Conservation (phyloP, 208 protist genomes). For the Leptomonas pyrrhocoris region DNA sequence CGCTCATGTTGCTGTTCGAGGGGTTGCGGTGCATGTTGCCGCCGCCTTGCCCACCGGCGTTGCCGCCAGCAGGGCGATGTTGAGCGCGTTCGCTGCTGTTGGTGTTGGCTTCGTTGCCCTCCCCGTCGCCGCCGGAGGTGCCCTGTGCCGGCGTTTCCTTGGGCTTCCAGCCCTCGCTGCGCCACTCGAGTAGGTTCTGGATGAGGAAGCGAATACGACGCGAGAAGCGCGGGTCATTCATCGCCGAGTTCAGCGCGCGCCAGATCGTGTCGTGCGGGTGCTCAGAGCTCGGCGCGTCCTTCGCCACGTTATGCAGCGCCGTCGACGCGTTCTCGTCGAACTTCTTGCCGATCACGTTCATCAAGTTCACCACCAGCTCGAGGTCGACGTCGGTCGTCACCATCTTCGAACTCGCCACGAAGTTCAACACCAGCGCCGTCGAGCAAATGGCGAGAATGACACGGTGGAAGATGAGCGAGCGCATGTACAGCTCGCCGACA, state of each 20-base stretch:
- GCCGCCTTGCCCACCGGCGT: slow-evolving; percentile 11
- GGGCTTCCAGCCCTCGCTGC: slow-evolving; percentile 67
- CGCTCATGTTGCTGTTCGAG: slow-evolving; percentile 27
- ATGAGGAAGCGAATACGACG: slow-evolving; percentile 84
- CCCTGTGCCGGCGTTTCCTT: slow-evolving; percentile 40
- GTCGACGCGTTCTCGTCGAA: slow-evolving; percentile 61
- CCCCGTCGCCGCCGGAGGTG: slow-evolving; percentile 35
- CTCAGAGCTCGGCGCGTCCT: slow-evolving; percentile 18
- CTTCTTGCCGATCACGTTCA: slow-evolving; percentile 82
- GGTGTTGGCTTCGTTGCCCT: slow-evolving; percentile 23
- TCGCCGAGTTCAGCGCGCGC: slow-evolving; percentile 51
- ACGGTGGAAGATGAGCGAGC: slow-evolving; percentile 62
- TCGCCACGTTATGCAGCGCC: slow-evolving; percentile 23
- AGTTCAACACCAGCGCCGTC: slow-evolving; percentile 40
- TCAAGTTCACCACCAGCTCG: slow-evolving; percentile 80
- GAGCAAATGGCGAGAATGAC: slow-evolving; percentile 69
- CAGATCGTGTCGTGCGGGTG: slow-evolving; percentile 51
- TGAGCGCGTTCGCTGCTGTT: slow-evolving; percentile 19
- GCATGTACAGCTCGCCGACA: slow-evolving; percentile 87
- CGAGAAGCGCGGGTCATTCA: slow-evolving; percentile 62
- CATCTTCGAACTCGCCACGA: slow-evolving; percentile 34
- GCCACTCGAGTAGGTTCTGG: slow-evolving; percentile 82
- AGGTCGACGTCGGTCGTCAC: slow-evolving; percentile 71
- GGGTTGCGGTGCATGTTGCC: slow-evolving; percentile 28
- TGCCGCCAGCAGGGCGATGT: slow-evolving; percentile 18